Percentiles rank a stretch among this genome's conserved stretches.
Conservation (phyloP, 1,139 yeast genomes). For the Taphrina flavorubra region DNA sequence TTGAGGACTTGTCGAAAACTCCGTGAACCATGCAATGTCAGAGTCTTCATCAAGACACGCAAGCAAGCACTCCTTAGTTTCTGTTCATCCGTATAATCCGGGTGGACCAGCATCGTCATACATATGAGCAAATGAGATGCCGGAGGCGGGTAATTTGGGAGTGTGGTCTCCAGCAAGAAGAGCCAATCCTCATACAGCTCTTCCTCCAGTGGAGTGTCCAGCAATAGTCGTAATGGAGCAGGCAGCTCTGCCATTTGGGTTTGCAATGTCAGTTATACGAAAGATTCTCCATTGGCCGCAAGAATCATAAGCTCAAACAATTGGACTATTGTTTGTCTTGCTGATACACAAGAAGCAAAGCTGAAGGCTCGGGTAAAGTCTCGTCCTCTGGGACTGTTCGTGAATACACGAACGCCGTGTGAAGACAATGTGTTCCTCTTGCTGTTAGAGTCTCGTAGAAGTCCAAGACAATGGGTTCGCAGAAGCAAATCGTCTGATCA, state of each 20-base stretch:
- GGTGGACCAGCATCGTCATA: conserved; percentile 31
- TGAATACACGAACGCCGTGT: no score
- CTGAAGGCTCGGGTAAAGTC: no score
- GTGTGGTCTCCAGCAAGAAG: conserved; percentile 20
- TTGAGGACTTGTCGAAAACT: conserved; percentile 8
- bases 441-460: no score
- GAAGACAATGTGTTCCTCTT: no score
- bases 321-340: background rate
- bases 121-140: conserved; percentile 26
- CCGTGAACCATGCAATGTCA: conserved; percentile 5
- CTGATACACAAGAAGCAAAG: no score
- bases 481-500: no score
- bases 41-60: conserved; percentile 4
- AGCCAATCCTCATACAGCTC: conserved; percentile 21
- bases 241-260: background rate
- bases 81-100: background rate
- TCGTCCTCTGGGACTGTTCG: no score
- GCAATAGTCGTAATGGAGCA: conserved; percentile 1
- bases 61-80: conserved; percentile 1
- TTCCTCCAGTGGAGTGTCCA: conserved; percentile 35
- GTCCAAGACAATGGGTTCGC: no score
- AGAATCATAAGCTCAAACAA: background rate
- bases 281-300: no score
- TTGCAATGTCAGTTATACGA: no score
- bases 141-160: conserved; percentile 16